These are phyloP conservation scores for Phytophthora brassicae DNA, from an alignment of 352 stramenopile species.

Conservation along the genomic window DNA sequence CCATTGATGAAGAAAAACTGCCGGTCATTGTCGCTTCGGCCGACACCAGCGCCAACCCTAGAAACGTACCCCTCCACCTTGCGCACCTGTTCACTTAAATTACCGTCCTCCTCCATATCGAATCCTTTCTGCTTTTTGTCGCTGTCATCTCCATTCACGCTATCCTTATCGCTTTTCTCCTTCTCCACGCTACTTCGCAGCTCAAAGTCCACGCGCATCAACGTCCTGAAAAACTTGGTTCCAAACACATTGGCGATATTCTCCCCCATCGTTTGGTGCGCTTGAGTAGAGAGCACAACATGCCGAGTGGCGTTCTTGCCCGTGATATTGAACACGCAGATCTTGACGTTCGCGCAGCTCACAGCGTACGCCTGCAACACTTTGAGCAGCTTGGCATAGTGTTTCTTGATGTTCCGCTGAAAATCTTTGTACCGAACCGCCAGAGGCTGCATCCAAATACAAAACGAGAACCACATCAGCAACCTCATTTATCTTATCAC, in stretches of 20 bases:
- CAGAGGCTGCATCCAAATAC: conserved; percentile 53
- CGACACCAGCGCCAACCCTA: conserved; percentile 65
- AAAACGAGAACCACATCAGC: conserved; percentile 7
- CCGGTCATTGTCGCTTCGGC: conserved; percentile 83
- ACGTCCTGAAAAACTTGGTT: conserved; percentile 88
- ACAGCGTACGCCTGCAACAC: conserved; percentile 88
- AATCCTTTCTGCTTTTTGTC: conserved; percentile 20
- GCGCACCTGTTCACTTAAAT: conserved; percentile 25
- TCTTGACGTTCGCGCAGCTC: conserved; percentile 57
- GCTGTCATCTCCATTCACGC: conserved; percentile 19
- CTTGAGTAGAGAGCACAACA: conserved; percentile 68
- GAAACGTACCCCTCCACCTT: conserved; percentile 75
- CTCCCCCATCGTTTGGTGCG: conserved; percentile 64
- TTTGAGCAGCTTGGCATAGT: conserved; percentile 92
- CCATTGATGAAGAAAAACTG: conserved; percentile 98
- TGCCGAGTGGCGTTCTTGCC: conserved; percentile 53
- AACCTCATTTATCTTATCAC: not conserved
- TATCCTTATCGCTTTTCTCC: conserved; percentile 13
- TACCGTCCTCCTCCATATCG: conserved; percentile 24
- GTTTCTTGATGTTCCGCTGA: conserved; percentile 90
- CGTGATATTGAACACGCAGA: conserved; percentile 57
- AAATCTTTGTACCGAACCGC: conserved; percentile 94
- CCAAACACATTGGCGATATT: conserved; percentile 92
- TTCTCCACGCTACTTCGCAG: conserved; percentile 33
- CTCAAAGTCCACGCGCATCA: conserved; percentile 76